Evolutionary conservation across 2,329 filamentous ascomycete species (phyloP).

Genomic region (Diaporthe vaccinii): DNA sequence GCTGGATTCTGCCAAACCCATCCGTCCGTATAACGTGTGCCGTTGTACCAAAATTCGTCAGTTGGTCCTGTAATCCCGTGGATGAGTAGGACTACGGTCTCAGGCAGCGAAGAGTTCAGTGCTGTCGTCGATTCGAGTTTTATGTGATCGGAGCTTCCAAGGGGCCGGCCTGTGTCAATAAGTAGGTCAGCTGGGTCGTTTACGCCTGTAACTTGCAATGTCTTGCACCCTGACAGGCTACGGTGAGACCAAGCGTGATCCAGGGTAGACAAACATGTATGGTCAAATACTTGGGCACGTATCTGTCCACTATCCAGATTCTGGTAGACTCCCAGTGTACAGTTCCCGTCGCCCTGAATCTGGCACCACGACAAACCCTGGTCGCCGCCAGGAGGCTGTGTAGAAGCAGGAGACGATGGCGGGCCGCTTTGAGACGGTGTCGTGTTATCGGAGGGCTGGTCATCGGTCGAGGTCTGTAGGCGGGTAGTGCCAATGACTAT

Average conservation of each 20-base stretch:
- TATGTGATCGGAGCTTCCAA: constrained; percentile 7
- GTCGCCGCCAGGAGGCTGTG: not conserved
- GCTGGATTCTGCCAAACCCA: constrained; percentile 15
- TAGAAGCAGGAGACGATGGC: not conserved
- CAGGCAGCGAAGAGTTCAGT: not conserved
- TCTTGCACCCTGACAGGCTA: not conserved
- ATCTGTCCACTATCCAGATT: constrained; percentile 6
- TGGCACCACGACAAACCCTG: constrained; percentile 5
- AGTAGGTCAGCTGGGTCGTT: not conserved
- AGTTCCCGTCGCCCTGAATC: not conserved
- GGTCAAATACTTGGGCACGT: constrained; percentile 13
- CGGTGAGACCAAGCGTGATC: not conserved
- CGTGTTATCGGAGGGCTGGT: not conserved
- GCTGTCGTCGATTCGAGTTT: not conserved
- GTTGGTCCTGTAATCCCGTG: not conserved
- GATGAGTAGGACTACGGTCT: not conserved
- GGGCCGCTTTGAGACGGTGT: not conserved
- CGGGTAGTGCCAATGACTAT: not conserved
- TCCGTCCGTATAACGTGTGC: not conserved
- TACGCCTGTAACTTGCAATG: not conserved
- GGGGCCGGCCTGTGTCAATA: not conserved
- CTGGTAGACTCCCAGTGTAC: constrained; percentile 14
- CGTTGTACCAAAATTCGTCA: constrained; percentile 18
- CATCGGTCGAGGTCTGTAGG: not conserved
- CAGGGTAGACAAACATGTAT: not conserved